Evolutionary conservation across 2,329 filamentous ascomycete species (phyloP).

Genomic region (Paracoccidioides brasiliensis): DNA sequence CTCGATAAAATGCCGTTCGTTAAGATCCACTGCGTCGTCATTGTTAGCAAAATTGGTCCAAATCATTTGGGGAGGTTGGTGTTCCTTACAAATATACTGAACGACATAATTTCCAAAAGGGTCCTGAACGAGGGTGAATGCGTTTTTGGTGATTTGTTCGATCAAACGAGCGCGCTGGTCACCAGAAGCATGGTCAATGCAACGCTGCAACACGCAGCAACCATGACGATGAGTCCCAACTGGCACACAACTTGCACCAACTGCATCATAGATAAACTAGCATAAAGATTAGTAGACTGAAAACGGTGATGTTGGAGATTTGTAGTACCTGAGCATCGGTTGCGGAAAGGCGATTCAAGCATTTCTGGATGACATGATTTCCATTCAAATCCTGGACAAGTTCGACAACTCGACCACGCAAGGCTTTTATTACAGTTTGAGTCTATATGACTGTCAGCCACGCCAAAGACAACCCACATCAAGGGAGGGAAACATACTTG

Average conservation of each 20-base stretch:
- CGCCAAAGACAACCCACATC: neutral
- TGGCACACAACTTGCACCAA: constrained; percentile 71
- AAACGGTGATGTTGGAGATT: neutral
- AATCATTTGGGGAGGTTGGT: too few relatives aligned
- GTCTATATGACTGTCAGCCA: constrained; percentile 35
- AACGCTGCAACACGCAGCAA: constrained; percentile 94
- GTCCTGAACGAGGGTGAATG: constrained; percentile 83
- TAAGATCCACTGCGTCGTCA: constrained; percentile 52
- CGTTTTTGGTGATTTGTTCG: constrained; percentile 71
- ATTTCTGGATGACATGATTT: constrained; percentile 99
- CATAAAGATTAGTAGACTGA: constrained; percentile 5
- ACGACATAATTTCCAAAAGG: constrained; percentile 98
- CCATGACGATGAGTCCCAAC: constrained; percentile 96
- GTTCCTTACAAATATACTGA: constrained; percentile 61
- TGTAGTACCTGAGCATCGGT: constrained; percentile 53
- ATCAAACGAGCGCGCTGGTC: constrained; percentile 81
- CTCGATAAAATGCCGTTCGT: constrained; percentile 75
- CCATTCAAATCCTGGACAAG: constrained; percentile 96
- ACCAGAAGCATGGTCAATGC: constrained; percentile 90
- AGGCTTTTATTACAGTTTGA: constrained; percentile 71
- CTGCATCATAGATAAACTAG: constrained; percentile 86
- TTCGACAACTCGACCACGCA: constrained; percentile 74
- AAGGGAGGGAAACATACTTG: constrained; percentile 37
- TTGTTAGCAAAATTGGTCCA: neutral
- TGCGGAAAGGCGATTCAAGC: constrained; percentile 80